Evolutionary conservation across 805 yeast genomes (phyloP).

Genomic region (Pichia manshurica): DNA sequence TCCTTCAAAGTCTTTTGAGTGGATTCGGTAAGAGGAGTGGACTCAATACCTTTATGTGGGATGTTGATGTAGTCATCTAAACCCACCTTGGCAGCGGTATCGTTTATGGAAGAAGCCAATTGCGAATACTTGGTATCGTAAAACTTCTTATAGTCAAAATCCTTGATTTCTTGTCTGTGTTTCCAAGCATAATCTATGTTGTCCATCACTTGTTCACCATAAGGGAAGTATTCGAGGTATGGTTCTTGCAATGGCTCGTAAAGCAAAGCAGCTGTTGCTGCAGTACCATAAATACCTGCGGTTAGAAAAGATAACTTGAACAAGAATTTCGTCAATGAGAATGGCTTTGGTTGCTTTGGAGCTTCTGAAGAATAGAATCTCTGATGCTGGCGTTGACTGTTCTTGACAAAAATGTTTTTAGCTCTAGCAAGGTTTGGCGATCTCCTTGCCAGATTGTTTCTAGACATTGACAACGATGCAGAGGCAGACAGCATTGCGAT

Average conservation of each 20-base stretch:
- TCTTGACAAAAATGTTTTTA: slow-evolving; percentile 5
- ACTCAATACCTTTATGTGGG: slow-evolving; percentile 33
- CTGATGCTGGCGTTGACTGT: slow-evolving; percentile 13
- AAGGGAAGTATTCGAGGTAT: slow-evolving; percentile 60
- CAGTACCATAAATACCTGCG: slow-evolving; percentile 45
- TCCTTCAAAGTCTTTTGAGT: neutral
- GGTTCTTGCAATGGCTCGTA: slow-evolving; percentile 56
- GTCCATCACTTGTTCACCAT: slow-evolving; percentile 51
- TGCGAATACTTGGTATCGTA: slow-evolving; percentile 8
- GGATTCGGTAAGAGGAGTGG: slow-evolving; percentile 1
- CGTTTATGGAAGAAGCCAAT: slow-evolving; percentile 7
- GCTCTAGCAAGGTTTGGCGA: slow-evolving; percentile 2
- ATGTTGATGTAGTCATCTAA: slow-evolving; percentile 36
- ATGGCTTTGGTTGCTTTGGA: slow-evolving; percentile 13
- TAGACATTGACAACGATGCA: slow-evolving; percentile 9
- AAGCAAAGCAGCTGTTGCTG: slow-evolving; percentile 51
- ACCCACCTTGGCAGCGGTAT: slow-evolving; percentile 28
- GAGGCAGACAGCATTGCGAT: slow-evolving; percentile 8
- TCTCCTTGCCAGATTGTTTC: slow-evolving; percentile 12
- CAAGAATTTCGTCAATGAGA: slow-evolving; percentile 24
- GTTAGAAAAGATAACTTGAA: slow-evolving; percentile 25
- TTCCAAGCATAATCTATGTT: slow-evolving; percentile 36
- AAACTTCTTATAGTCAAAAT: slow-evolving; percentile 13
- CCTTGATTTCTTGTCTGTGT: slow-evolving; percentile 21
- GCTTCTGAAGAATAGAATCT: neutral